Percentiles rank a stretch among this genome's conserved stretches.
Evolutionary conservation across 768 basidiomycete genomes (phyloP).

Genomic region (Tephrocybe sp.): DNA sequence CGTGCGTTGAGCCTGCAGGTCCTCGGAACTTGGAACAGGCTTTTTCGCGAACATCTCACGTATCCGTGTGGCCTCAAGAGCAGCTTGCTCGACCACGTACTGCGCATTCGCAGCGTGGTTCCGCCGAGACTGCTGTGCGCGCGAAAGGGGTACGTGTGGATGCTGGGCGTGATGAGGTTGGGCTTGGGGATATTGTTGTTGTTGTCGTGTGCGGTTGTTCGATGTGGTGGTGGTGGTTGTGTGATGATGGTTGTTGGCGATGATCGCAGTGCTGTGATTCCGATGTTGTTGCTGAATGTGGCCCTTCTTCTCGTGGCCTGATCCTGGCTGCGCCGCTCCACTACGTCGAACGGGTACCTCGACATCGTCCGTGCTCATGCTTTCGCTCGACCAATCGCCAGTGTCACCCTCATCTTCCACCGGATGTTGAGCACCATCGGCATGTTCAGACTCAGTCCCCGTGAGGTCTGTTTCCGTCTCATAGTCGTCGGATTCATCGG

Average conservation of each 20-base stretch:
- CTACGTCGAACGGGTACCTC: constrained; percentile 16
- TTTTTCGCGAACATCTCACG: constrained; percentile 75
- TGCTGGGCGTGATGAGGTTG: constrained; percentile 12
- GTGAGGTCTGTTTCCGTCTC: constrained; percentile 38
- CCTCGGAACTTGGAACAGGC: constrained; percentile 62
- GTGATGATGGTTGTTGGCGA: constrained; percentile 1
- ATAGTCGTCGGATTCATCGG: constrained; percentile 47
- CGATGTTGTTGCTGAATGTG: not conserved
- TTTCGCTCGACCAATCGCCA: constrained; percentile 65
- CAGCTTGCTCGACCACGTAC: constrained; percentile 46
- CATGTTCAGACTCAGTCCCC: constrained; percentile 21
- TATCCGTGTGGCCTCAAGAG: constrained; percentile 60
- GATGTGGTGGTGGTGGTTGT: constrained; percentile 16
- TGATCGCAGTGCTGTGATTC: not conserved
- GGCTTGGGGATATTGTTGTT: not conserved
- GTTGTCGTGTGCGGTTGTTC: not conserved
- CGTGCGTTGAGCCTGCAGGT: constrained; percentile 39
- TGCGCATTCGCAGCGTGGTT: constrained; percentile 24
- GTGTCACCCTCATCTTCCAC: constrained; percentile 45
- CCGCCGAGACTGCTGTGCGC: constrained; percentile 23
- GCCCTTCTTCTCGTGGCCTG: constrained; percentile 2
- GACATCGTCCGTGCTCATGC: constrained; percentile 40
- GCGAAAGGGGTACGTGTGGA: constrained; percentile 22
- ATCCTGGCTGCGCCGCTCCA: not conserved
- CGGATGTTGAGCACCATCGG: constrained; percentile 22